A percentile compares a stretch with the other conserved stretches of the same genome.
phyloP scores from a whole-genome alignment of 129 eudicot genomes.

The Oenanthe sinensis region DNA sequence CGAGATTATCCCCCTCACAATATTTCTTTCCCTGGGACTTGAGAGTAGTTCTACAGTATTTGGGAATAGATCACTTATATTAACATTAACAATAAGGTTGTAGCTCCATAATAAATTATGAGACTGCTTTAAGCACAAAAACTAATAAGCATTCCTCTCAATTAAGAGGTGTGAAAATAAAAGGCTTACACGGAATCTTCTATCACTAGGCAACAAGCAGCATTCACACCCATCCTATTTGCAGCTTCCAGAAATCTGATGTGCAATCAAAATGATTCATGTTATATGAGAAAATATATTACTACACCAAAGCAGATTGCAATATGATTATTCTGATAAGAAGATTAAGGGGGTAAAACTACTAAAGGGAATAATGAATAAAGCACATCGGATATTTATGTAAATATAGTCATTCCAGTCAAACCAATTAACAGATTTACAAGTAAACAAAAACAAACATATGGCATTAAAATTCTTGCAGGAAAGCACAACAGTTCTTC shows the following conservation, averaged over 20 bases:
- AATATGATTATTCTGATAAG: neutral
- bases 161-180: neutral
- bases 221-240: conserved; percentile 52
- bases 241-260: conserved; percentile 87
- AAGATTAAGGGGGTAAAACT: too few species aligned
- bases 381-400: neutral
- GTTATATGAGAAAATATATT: neutral
- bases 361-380: neutral
- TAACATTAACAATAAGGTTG: neutral
- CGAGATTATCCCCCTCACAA: neutral
- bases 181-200: conserved; percentile 79
- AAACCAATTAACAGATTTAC: neutral
- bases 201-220: conserved; percentile 68
- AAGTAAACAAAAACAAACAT: neutral
- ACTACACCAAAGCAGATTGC: neutral
- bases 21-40: neutral
- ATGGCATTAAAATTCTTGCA: neutral
- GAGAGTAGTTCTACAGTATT: neutral
- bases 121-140: neutral
- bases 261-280: conserved; percentile 11
- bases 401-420: neutral
- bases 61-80: neutral
- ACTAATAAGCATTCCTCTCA: neutral
- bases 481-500: neutral
- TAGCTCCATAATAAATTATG: neutral